These are phyloP conservation scores for Lasiodiplodia citricola DNA, from an alignment of 2,329 filamentous ascomycete genomes.

Conservation along the genomic window DNA sequence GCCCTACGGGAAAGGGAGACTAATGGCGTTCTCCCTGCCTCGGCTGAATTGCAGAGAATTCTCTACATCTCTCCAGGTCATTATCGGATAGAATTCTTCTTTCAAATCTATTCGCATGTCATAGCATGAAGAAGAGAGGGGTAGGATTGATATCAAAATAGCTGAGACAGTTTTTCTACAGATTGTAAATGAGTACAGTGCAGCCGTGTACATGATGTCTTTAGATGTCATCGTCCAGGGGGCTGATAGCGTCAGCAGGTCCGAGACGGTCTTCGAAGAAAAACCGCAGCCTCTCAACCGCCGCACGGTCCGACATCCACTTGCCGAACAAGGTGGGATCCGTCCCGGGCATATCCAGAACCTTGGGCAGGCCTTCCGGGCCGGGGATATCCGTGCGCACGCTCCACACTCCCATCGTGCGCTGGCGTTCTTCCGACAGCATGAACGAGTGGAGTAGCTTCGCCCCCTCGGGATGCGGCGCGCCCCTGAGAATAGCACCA, in stretches of 20 bases:
- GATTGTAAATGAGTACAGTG: too few relatives aligned
- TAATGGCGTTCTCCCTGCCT: too few relatives aligned
- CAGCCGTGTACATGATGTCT: not conserved
- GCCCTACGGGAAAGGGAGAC: too few relatives aligned
- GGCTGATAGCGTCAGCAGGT: slow-evolving; percentile 50
- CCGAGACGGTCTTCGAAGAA: slow-evolving; percentile 52
- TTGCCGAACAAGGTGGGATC: slow-evolving; percentile 46
- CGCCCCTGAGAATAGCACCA: slow-evolving; percentile 55
- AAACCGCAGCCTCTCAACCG: slow-evolving; percentile 50
- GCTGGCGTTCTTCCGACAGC: slow-evolving; percentile 50
- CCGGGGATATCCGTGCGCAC: slow-evolving; percentile 43
- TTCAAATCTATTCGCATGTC: too few relatives aligned
- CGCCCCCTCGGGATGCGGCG: slow-evolving; percentile 56
- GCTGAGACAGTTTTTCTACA: too few relatives aligned
- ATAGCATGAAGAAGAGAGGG: too few relatives aligned
- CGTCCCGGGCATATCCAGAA: slow-evolving; percentile 41
- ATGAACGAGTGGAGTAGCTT: slow-evolving; percentile 58
- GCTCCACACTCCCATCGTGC: slow-evolving; percentile 40
- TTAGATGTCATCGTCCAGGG: slow-evolving; percentile 39
- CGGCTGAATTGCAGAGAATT: too few relatives aligned
- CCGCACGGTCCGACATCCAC: slow-evolving; percentile 51
- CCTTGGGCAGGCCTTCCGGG: slow-evolving; percentile 37
- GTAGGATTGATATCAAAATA: too few relatives aligned
- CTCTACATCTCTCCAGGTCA: too few relatives aligned
- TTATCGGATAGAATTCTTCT: too few relatives aligned